A percentile compares a stretch with the other conserved stretches of the same genome.
phyloP scores from a whole-genome alignment of 139 green algal species.

The Chlorella vulgaris region DNA sequence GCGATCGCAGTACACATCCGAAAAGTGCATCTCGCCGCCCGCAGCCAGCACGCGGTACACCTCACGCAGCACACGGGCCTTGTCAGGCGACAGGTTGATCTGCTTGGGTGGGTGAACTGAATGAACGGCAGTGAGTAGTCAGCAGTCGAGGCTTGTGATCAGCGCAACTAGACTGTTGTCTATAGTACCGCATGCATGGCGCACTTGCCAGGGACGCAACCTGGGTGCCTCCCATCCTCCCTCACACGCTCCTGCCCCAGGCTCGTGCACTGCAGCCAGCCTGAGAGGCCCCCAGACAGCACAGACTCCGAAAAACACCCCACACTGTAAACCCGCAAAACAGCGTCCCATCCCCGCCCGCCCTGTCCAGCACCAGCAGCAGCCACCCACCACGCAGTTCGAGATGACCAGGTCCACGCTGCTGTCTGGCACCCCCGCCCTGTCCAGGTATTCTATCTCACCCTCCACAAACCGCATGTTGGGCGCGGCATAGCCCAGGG shows the following conservation, averaged over 20 bases:
- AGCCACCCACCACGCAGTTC: slow-evolving; percentile 88
- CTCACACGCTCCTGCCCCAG: no score
- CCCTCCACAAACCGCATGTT: slow-evolving; percentile 93
- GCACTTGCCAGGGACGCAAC: no score
- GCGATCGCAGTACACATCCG: slow-evolving; percentile 92
- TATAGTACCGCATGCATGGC: no score
- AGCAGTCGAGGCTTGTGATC: no score
- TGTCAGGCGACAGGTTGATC: slow-evolving; percentile 88
- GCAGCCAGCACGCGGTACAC: slow-evolving; percentile 80
- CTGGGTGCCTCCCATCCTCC: no score
- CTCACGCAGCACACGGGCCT: slow-evolving; percentile 69
- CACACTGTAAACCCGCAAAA: no score
- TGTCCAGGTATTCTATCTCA: slow-evolving; percentile 90
- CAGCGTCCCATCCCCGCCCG: no score
- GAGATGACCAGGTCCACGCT: slow-evolving; percentile 92
- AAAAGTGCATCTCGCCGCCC: slow-evolving; percentile 96
- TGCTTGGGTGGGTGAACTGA: not conserved
- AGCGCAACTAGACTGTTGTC: no score
- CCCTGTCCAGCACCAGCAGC: not conserved
- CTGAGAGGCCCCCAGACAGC: no score
- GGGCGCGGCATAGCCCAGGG: slow-evolving; percentile 72
- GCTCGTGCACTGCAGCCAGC: no score
- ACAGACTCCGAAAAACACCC: no score
- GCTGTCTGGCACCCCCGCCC: slow-evolving; percentile 71
- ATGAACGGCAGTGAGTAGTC: no score